A percentile compares a stretch with the other conserved stretches of the same genome.
phyloP scores from a whole-genome alignment of 2,329 filamentous ascomycete species.

The Fusarium chaquense region DNA sequence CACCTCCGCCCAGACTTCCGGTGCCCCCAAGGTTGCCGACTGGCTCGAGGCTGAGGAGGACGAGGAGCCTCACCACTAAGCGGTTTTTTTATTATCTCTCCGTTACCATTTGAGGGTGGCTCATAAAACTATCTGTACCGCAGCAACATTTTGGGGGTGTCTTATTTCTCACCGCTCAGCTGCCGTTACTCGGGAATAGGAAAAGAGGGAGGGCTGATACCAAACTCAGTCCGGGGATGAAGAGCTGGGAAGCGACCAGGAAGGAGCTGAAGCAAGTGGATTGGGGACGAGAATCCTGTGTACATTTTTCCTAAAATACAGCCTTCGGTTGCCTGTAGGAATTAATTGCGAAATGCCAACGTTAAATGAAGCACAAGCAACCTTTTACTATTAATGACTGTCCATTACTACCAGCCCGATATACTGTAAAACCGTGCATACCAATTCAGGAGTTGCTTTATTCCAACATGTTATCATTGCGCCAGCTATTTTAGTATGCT shows the following conservation, averaged over 20 bases:
- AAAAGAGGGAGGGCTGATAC: constrained; percentile 36
- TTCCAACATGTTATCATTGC: neutral
- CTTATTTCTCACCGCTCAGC: constrained; percentile 27
- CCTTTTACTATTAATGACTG: constrained; percentile 11
- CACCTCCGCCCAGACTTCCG: constrained; percentile 68
- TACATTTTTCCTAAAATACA: constrained; percentile 55
- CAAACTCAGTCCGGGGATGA: constrained; percentile 14
- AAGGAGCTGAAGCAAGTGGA: constrained; percentile 40
- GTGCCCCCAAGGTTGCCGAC: constrained; percentile 69
- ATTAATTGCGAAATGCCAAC: constrained; percentile 50
- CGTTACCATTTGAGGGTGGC: constrained; percentile 9
- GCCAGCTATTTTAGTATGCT: neutral
- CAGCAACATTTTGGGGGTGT: constrained; percentile 10
- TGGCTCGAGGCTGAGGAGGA: constrained; percentile 89
- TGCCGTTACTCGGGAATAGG: constrained; percentile 20
- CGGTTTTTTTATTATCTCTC: neutral
- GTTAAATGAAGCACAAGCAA: constrained; percentile 46
- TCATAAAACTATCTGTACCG: constrained; percentile 21
- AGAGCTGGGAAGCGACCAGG: constrained; percentile 18
- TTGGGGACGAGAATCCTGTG: constrained; percentile 51
- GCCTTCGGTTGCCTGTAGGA: constrained; percentile 51
- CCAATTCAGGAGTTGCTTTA: neutral
- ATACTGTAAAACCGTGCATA: neutral
- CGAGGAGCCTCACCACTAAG: constrained; percentile 66
- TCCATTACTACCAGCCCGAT: neutral